Base-by-base conservation (phyloP, 2,329 filamentous ascomycete species). In the Bipolaris sorokiniana region DNA sequence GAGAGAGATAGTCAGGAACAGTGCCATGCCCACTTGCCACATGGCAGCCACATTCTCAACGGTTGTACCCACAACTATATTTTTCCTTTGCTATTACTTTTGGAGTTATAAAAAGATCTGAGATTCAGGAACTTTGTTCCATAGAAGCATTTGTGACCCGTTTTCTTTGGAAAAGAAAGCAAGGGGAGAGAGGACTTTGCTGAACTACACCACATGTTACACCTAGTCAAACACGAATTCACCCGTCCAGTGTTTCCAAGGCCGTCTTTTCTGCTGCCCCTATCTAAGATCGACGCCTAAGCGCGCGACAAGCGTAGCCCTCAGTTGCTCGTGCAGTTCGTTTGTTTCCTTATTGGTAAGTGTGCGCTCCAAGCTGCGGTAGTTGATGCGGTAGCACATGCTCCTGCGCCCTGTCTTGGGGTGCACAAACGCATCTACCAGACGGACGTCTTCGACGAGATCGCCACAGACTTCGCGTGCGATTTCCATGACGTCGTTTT, bases 401-500 rank as follows among this genome's bases (percentile, higher is more conserved):
- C 93, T 97, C 79, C 85, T 89, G 65, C 90, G 83, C 3, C 89
- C 88, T 18, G 90, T 93, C 79, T 90, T 92, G 36, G 93, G 92
- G 77, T 98, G 92, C 46, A 85, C 87, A 76, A 98, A 99, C 73
- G 91, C 86, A 77, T 98, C 95, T 50, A 91, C 86, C 26, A 96
- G 82, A 59, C 81, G 83, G 48, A 98, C 94, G 75, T 97, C 92
- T 78, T 99, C 95, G 34, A 95, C 92, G 20, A 88, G 78, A 74
- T 96, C 90, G 48, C 92, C 93, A 9, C 87, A 91, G 45, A 94
- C 83, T 65, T 88, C 88, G 64, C 95, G 88, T 16, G 97, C 90
- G 54, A 97, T 85, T 78, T 98, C 95, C 94, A 98, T 98, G 49
- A 98, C 82, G 76, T 99, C 95, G 78, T 98, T 98, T 75, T 96